Conservation (phyloP, 2,329 filamentous ascomycete genomes). For the Lecanoromycetidae sp. region DNA sequence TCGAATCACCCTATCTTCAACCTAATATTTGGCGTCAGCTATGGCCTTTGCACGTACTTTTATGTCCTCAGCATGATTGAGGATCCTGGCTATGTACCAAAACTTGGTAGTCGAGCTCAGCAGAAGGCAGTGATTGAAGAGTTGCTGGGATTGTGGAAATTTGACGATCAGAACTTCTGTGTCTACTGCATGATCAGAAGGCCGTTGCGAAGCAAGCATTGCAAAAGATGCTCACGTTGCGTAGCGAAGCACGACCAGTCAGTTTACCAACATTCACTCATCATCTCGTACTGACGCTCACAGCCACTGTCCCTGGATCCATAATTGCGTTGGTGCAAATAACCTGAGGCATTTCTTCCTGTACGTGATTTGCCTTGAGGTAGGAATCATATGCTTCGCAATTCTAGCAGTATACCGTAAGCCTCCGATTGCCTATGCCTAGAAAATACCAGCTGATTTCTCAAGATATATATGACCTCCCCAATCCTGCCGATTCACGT, state of each 20-base stretch:
- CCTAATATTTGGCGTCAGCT: constrained; percentile 55
- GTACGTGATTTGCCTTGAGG: constrained; percentile 66
- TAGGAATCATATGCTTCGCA: constrained; percentile 62
- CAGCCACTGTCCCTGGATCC: constrained; percentile 94
- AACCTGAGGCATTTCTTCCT: constrained; percentile 93
- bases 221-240: constrained; percentile 78
- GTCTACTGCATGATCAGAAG: constrained; percentile 88
- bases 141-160: constrained; percentile 72
- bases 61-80: constrained; percentile 74
- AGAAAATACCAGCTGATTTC: constrained; percentile 22
- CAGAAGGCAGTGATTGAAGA: constrained; percentile 84
- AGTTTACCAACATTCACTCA: constrained; percentile 29
- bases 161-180: constrained; percentile 90
- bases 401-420: constrained; percentile 61
- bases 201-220: constrained; percentile 90
- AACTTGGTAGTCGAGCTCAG: constrained; percentile 75
- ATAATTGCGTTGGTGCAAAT: constrained; percentile 91
- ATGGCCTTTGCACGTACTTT: constrained; percentile 65
- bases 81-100: constrained; percentile 88
- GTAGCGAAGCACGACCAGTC: constrained; percentile 95
- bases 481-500: constrained; percentile 34
- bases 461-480: constrained; percentile 51
- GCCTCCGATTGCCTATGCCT: constrained; percentile 22
- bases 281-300: constrained; percentile 7
- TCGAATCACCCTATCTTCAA: constrained; percentile 61